Percentiles rank a stretch among this genome's conserved stretches.
Evolutionary conservation across 192 early-diverging fungal genomes (phyloP).

Genomic region (Coemansia sp.): DNA sequence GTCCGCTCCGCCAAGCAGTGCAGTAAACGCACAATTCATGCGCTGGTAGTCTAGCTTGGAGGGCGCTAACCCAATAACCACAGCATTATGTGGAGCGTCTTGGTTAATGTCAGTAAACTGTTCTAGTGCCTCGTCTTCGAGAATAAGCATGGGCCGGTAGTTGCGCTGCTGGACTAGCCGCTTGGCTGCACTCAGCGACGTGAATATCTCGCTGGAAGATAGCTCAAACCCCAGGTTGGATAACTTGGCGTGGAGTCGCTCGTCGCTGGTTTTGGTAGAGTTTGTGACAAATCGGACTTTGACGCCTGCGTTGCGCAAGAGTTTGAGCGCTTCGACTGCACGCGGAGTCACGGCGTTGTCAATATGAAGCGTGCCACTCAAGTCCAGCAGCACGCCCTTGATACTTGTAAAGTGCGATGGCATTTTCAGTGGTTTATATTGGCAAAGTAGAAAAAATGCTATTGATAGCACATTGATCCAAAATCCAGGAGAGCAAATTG

Average conservation of each 20-base stretch:
- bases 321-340: slow-evolving; percentile 63
- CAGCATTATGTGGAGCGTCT: slow-evolving; percentile 63
- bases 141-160: slow-evolving; percentile 70
- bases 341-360: slow-evolving; percentile 63
- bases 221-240: slow-evolving; percentile 66
- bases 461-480: not conserved
- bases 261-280: slow-evolving; percentile 75
- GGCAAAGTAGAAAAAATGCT: not conserved
- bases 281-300: slow-evolving; percentile 79
- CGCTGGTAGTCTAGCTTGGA: slow-evolving; percentile 48
- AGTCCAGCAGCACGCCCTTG: slow-evolving; percentile 69
- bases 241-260: slow-evolving; percentile 59
- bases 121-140: slow-evolving; percentile 67
- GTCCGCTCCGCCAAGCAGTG: slow-evolving; percentile 59
- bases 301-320: slow-evolving; percentile 60
- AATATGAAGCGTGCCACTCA: slow-evolving; percentile 79
- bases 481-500: not conserved
- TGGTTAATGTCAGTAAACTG: slow-evolving; percentile 67
- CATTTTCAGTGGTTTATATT: not conserved
- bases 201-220: slow-evolving; percentile 64
- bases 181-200: slow-evolving; percentile 76
- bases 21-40: slow-evolving; percentile 75
- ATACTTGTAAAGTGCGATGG: slow-evolving; percentile 3
- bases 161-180: slow-evolving; percentile 54
- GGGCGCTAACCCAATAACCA: slow-evolving; percentile 82